These are phyloP conservation scores for Aspergillus sergii DNA, from an alignment of 2,329 filamentous ascomycete species.

Conservation along the genomic window DNA sequence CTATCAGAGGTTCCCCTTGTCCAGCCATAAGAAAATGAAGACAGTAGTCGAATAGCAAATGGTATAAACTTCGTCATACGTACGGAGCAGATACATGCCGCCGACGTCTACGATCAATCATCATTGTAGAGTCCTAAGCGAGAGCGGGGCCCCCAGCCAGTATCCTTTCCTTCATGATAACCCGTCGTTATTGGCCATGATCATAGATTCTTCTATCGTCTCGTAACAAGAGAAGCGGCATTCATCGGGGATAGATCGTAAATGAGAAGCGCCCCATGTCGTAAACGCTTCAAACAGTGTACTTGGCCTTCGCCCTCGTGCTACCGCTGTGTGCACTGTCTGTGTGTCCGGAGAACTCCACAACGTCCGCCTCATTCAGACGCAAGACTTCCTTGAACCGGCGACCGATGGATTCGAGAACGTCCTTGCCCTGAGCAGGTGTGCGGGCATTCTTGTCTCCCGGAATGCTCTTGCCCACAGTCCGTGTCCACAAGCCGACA, in stretches of 20 bases:
- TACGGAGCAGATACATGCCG: constrained; percentile 37
- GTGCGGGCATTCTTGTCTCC: constrained; percentile 75
- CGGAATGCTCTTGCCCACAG: constrained; percentile 81
- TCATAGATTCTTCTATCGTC: constrained; percentile 20
- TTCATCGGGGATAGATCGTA: constrained; percentile 21
- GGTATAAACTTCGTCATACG: constrained; percentile 30
- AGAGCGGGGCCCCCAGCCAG: constrained; percentile 11
- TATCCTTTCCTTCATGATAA: constrained; percentile 13
- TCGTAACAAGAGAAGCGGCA: constrained; percentile 18
- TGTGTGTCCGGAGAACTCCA: constrained; percentile 97
- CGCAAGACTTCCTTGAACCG: constrained; percentile 92
- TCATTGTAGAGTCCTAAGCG: constrained; percentile 25
- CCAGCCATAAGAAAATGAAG: constrained; percentile 11
- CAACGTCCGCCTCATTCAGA: constrained; percentile 71
- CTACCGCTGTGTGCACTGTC: constrained; percentile 91
- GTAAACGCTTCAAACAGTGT: constrained; percentile 65
- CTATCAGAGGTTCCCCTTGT: constrained; percentile 11
- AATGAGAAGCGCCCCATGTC: constrained; percentile 13
- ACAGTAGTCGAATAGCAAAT: constrained; percentile 22
- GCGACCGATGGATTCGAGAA: constrained; percentile 80
- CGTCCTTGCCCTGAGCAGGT: constrained; percentile 79
- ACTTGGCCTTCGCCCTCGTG: constrained; percentile 94
- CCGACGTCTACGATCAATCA: constrained; percentile 30
- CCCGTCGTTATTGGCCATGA: constrained; percentile 22
- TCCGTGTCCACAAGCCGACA: constrained; percentile 95